These are phyloP conservation scores for Cryphonectria nitschkei DNA, from an alignment of 2,329 filamentous ascomycete genomes.

Conservation along the genomic window DNA sequence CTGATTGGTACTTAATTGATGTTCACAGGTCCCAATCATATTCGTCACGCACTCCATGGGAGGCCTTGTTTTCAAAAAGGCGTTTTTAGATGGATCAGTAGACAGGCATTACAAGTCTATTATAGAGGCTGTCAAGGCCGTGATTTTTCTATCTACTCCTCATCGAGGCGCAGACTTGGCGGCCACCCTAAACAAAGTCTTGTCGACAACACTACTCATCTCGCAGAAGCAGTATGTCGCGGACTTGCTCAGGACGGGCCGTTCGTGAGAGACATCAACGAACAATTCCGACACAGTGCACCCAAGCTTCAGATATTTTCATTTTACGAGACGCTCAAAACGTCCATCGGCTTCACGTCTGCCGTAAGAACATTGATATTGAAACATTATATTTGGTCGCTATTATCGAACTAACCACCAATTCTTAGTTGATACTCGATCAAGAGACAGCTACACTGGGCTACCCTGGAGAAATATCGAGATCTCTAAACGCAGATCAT, in stretches of 20 bases:
- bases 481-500: not conserved
- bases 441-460: not conserved
- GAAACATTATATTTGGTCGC: not conserved
- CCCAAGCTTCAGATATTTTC: not conserved
- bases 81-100: not conserved
- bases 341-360: not conserved
- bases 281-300: not conserved
- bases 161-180: slow-evolving; percentile 1
- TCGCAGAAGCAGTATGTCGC: not conserved
- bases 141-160: not conserved
- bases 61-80: not conserved
- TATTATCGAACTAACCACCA: not conserved
- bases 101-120: not conserved
- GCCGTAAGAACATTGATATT: not conserved
- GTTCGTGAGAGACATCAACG: not conserved
- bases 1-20: not conserved
- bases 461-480: not conserved
- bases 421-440: not conserved
- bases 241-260: not conserved
- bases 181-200: not conserved
- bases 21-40: not conserved
- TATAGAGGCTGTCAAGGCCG: not conserved
- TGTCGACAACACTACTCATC: not conserved
- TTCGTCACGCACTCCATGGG: not conserved
- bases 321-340: not conserved